Base-by-base conservation (phyloP, 2,329 filamentous ascomycete species). In the Nectriaceae sp. region DNA sequence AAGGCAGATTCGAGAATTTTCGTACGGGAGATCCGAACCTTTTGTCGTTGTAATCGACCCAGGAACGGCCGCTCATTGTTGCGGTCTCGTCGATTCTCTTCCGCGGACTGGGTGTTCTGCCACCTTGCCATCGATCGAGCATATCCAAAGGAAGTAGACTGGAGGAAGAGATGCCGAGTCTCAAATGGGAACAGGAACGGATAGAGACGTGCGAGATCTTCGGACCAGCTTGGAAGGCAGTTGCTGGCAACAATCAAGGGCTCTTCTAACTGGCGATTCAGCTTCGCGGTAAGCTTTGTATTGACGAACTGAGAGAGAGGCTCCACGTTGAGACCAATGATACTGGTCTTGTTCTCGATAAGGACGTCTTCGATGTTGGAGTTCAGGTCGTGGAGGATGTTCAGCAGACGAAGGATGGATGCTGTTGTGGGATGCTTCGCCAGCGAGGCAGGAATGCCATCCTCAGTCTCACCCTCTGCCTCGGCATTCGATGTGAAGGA, bases 101-200 rank as follows among this genome's bases (percentile, higher is more conserved):
- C 91, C 19, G 86, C 82, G 19, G 84, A 82, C 66, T 97, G 91
- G 1, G 89, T 85, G 63, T 90, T 96, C 71, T 97, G 94, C 95
- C 95, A 99, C 66, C 93, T 84, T 50, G 88, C 88, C 94, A 99
- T 97, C 16, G 94, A 97, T 54, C 94, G 84, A 36, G 93, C 93
- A 74, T 99, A 99, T 19, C 94, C 94, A 65, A 99, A 99, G 0
- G 94, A 97, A 0, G 95, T 99, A 2, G 93, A 99, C 70, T 97
- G 94, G 26, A 99, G 75, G 78, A 99, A 99, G 31, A 99, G 76
- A 70, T 99, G 93, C 11, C 94, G 85, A 1, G 94, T 97, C 75
- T 99, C 94, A 63, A 99, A 99, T 3, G 94, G 94, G 68, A 99
- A 99, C 11, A 99, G 75, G 78, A 99, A 99, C 1, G 94, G 93